Evolutionary conservation across 352 stramenopile genomes (phyloP), one percentile per base, ranked within the genome.

Genomic region (Chrysophaeum taylorii): DNA sequence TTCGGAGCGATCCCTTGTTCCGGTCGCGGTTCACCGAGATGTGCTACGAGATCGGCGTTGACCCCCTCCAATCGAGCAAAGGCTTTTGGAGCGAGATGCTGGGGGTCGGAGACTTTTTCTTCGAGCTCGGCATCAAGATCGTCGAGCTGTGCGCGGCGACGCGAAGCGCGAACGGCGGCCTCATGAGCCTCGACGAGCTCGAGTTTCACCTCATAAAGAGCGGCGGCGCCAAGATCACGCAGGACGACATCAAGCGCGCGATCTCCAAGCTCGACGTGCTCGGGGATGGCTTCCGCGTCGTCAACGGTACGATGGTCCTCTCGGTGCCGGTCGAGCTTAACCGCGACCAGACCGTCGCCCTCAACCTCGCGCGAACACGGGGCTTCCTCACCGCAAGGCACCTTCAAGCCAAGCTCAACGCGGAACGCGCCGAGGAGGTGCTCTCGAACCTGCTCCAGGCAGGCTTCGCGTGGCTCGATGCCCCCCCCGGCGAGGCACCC

Each of bases 91-190:
- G 87, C 18, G 87, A 95, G 76, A 74, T 97, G 25, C 84, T 99
- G 15, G 94, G 96, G 29, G 92, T 99, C 48, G 94, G 94, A 15
- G 92, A 98, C 70, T 99, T 98, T 77, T 99, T 98, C 83, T 98
- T 98, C 79, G 94, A 98, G 75, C 81, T 99, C n/a, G 89, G 91
- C 4, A 91, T 99, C 31, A 96, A 99, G 78, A 97, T 98, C 71
- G 95, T 97, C 41, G 93, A 98, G 75, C 88, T 98, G 38, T 96
- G 94, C 74, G 92, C 98, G 71, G 82, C 95, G 21, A 98, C 91
- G 41, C 74, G 90, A 74, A 86, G 78, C 9, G 73, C 77, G n/a
- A 94, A 94, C 81, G 88, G 89, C 52, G 89, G 88, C 12, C 86
- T 95, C 25, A 91, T 94, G 35, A 33, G 7, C 14, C 73, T 93